These are phyloP conservation scores for Fusarium metavorans DNA, from an alignment of 2,329 filamentous ascomycete genomes.

Conservation along the genomic window DNA sequence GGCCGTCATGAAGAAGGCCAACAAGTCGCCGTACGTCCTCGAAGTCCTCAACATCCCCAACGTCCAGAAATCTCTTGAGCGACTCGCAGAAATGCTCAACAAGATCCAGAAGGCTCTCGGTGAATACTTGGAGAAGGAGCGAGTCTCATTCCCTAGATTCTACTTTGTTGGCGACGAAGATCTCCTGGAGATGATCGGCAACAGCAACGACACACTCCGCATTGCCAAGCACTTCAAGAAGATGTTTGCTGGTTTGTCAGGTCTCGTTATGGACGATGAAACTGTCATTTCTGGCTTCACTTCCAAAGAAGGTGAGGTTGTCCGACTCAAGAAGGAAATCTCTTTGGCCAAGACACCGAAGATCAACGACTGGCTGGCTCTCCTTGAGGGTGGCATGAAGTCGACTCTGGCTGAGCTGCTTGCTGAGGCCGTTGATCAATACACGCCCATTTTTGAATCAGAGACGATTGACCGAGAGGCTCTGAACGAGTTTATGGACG, in stretches of 20 bases:
- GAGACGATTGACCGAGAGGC: conserved; percentile 76
- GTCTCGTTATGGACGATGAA: conserved; percentile 91
- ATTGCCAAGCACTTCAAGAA: conserved; percentile 99
- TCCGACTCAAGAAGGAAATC: conserved; percentile 89
- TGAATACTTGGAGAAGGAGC: conserved; percentile 97
- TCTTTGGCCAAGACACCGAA: conserved; percentile 92
- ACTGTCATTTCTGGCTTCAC: conserved; percentile 90
- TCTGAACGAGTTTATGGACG: conserved; percentile 83
- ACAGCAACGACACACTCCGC: conserved; percentile 95
- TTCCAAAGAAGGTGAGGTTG: conserved; percentile 93
- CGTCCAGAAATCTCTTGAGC: conserved; percentile 94
- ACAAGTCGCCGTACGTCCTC: conserved; percentile 93
- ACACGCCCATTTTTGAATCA: conserved; percentile 80
- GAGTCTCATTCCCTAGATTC: conserved; percentile 97
- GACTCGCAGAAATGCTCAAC: conserved; percentile 95
- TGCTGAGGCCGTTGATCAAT: conserved; percentile 86
- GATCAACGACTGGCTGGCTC: conserved; percentile 99
- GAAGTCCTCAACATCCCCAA: conserved; percentile 97
- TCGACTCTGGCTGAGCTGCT: conserved; percentile 90
- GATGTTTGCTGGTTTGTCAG: conserved; percentile 98
- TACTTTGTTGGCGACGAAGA: conserved; percentile 99
- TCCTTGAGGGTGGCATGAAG: conserved; percentile 94
- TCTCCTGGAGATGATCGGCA: conserved; percentile 97
- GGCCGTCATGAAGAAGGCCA: conserved; percentile 99
- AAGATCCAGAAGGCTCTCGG: conserved; percentile 99